Conservation (phyloP, 2,329 filamentous ascomycete species). For the Colletotrichum musae region DNA sequence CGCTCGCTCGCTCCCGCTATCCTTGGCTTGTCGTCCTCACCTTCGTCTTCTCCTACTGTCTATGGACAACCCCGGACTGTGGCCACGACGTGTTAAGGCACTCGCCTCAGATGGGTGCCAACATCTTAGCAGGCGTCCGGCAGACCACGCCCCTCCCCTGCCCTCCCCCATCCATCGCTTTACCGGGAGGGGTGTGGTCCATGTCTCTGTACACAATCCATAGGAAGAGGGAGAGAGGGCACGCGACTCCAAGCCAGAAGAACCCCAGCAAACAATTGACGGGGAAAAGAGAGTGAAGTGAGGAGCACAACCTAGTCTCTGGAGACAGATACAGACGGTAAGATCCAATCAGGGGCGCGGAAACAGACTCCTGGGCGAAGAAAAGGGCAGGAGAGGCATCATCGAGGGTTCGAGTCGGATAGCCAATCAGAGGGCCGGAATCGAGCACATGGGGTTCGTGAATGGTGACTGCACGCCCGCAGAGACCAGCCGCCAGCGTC, state of each 20-base stretch:
- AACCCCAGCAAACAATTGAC: slow-evolving; percentile 16
- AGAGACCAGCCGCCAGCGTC: slow-evolving; percentile 3
- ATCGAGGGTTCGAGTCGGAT: slow-evolving; percentile 4
- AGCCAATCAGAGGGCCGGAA: slow-evolving; percentile 35
- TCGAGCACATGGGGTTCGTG: slow-evolving; percentile 41
- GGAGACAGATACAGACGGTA: background rate
- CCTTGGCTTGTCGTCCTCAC: slow-evolving; percentile 27
- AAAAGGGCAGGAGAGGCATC: slow-evolving; percentile 42
- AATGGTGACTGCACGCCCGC: slow-evolving; percentile 32
- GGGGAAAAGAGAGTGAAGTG: background rate
- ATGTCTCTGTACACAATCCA: slow-evolving; percentile 6
- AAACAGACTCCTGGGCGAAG: slow-evolving; percentile 33
- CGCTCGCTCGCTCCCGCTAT: slow-evolving; percentile 26
- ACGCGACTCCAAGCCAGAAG: slow-evolving; percentile 38
- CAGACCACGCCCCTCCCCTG: slow-evolving; percentile 23
- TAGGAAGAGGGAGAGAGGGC: slow-evolving; percentile 27
- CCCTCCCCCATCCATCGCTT: background rate
- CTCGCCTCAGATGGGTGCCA: slow-evolving; percentile 26
- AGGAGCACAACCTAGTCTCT: slow-evolving; percentile 10
- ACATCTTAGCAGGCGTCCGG: slow-evolving; percentile 31
- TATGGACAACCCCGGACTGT: slow-evolving; percentile 31
- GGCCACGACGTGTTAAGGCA: slow-evolving; percentile 22
- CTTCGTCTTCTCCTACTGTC: slow-evolving; percentile 4
- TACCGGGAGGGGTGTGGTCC: slow-evolving; percentile 5
- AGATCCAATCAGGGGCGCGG: slow-evolving; percentile 28